These are phyloP conservation scores for Gnomoniopsis sp. DNA, from an alignment of 2,329 filamentous ascomycete genomes.

Conservation along the genomic window DNA sequence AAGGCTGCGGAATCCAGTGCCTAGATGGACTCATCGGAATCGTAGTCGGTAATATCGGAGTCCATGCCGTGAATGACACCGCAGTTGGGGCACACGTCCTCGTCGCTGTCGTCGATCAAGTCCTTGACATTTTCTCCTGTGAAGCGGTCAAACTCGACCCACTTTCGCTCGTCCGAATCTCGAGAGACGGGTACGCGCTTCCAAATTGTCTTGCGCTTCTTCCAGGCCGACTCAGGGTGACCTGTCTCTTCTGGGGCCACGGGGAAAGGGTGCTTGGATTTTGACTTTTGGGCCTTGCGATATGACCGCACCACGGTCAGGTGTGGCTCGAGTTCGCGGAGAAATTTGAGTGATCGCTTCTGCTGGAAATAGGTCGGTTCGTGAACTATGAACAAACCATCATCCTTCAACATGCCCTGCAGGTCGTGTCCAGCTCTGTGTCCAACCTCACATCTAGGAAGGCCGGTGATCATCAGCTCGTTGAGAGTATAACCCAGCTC, in stretches of 20 bases:
- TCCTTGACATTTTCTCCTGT: constrained; percentile 14
- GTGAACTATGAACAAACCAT: constrained; percentile 48
- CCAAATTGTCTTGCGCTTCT: constrained; percentile 47
- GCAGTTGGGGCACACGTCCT: constrained; percentile 19
- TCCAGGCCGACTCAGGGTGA: constrained; percentile 37
- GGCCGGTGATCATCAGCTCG: constrained; percentile 50
- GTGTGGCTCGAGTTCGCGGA: constrained; percentile 29
- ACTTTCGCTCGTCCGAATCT: constrained; percentile 39
- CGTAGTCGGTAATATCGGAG: constrained; percentile 6
- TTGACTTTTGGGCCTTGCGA: constrained; percentile 23
- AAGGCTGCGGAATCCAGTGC: background rate
- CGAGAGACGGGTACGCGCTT: constrained; percentile 44
- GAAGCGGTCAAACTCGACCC: constrained; percentile 42
- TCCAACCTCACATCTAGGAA: constrained; percentile 47
- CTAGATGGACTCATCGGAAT: background rate
- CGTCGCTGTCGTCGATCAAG: constrained; percentile 16
- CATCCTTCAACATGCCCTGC: constrained; percentile 50
- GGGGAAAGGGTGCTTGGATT: constrained; percentile 27
- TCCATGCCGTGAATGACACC: constrained; percentile 11
- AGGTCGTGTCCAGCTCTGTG: constrained; percentile 45
- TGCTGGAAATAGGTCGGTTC: constrained; percentile 40
- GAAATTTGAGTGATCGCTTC: constrained; percentile 35
- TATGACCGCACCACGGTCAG: constrained; percentile 42
- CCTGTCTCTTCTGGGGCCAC: constrained; percentile 39
- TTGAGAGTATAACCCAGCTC: constrained; percentile 51